Conservation (phyloP, 2,329 filamentous ascomycete species). For the Biscogniauxia marginata region DNA sequence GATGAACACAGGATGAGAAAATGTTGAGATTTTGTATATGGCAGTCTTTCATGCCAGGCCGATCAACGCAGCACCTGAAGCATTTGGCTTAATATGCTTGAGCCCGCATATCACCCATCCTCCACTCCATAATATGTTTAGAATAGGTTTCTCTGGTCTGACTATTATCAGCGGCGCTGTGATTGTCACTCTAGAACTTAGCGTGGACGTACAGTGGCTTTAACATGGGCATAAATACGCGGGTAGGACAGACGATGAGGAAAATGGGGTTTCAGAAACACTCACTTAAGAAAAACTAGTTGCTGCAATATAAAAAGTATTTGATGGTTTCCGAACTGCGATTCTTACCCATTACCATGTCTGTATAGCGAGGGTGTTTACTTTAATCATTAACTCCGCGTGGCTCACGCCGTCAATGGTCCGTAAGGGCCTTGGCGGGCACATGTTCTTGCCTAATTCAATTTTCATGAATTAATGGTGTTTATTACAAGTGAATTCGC, state of each 20-base stretch:
- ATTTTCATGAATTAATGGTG: too few species aligned
- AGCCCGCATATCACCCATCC: not conserved
- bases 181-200: not conserved
- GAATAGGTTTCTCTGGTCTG: not conserved
- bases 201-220: not conserved
- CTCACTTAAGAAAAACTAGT: slow-evolving; percentile 24
- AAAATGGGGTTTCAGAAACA: slow-evolving; percentile 17
- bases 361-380: not conserved
- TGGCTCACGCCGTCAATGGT: not conserved
- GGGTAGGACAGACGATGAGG: slow-evolving; percentile 11
- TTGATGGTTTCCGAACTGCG: slow-evolving; percentile 22
- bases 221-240: not conserved
- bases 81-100: not conserved
- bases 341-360: not conserved
- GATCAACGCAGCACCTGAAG: not conserved
- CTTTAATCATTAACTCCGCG: not conserved
- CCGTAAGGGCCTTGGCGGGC: not conserved
- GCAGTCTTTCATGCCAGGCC: not conserved
- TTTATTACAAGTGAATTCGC: too few species aligned
- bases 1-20: slow-evolving; percentile 1
- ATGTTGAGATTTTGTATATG: slow-evolving; percentile 12
- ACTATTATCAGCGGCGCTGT: not conserved
- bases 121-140: not conserved
- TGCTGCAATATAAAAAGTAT: slow-evolving; percentile 29
- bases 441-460: too few species aligned